phyloP scores from a whole-genome alignment of 139 green algal species.

The Micromonas pusilla region DNA sequence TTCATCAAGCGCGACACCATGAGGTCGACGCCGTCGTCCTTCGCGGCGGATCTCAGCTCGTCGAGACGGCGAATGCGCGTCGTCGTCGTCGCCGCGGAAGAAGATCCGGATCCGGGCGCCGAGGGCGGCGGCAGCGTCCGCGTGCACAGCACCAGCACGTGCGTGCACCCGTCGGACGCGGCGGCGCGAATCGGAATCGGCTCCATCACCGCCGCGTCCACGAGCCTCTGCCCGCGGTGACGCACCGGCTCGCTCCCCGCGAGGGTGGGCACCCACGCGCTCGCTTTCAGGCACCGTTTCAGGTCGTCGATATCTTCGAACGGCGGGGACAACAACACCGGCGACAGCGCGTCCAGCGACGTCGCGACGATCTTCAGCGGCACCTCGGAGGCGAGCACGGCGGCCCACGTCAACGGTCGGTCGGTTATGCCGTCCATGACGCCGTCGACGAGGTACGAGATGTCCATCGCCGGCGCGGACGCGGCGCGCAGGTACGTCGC shows the following conservation, averaged over 20 bases:
- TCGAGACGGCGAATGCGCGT: too few relatives aligned
- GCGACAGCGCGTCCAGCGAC: constrained; percentile 52
- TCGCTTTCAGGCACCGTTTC: constrained; percentile 58
- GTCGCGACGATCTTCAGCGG: constrained; percentile 74
- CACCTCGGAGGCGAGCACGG: constrained; percentile 46
- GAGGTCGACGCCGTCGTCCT: too few relatives aligned
- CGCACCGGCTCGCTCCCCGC: constrained; percentile 43
- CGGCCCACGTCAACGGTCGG: constrained; percentile 59
- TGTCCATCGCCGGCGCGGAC: constrained; percentile 59
- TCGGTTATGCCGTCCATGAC: constrained; percentile 56
- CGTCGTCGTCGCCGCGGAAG: too few relatives aligned
- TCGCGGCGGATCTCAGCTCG: too few relatives aligned
- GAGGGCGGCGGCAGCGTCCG: not conserved
- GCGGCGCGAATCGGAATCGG: constrained; percentile 17
- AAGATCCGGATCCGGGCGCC: too few relatives aligned
- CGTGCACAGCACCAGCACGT: constrained; percentile 24
- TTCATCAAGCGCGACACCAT: too few relatives aligned
- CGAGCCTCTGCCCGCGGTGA: constrained; percentile 54
- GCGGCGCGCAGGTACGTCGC: too few relatives aligned
- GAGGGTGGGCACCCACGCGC: constrained; percentile 69
- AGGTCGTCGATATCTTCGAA: constrained; percentile 63
- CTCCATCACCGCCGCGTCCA: constrained; percentile 86
- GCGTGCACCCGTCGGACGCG: constrained; percentile 20
- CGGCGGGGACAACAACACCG: constrained; percentile 49
- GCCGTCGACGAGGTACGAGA: constrained; percentile 70